Evolutionary conservation across 345 rosid genomes (phyloP), one percentile per base, ranked within the genome.

Genomic region (Psidium guajava): DNA sequence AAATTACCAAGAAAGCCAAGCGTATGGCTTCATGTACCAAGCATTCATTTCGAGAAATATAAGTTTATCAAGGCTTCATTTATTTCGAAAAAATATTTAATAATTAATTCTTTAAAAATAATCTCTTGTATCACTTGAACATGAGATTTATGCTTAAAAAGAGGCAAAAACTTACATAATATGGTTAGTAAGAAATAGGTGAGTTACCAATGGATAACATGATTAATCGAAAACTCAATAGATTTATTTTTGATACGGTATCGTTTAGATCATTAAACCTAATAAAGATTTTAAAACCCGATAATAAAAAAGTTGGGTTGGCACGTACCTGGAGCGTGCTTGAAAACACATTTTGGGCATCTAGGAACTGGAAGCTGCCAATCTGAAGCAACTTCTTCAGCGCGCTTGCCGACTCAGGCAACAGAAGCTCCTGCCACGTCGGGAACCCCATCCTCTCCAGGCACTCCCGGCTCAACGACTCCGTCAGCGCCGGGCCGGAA

Each of bases 401-500:
- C 11, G 86, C 92, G 12, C 80, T 21, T 11, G n/a, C 55, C 2
- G 89, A 54, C 1, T 77, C 64, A 49, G 95, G 95, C 54, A 93
- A 54, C 91, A 93, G 84, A 56, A 21, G 83, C 5, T 89, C 88
- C 13, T 82, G 6, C 92, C 90, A 92, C n/a, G 80, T 64, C 6
- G 82, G 16, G 64, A 88, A 86, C 64, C 92, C 91, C 8, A 89
- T 40, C 59, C 89, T 86, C 57, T 82, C 24, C 0, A 87, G 81
- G 28, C 50, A 27, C 14, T 52, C 89, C 2, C 74, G 47, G 44
- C 55, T 83, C 11, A 90, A 64, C 13, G 93, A 88, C 56, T 92
- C 90, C 0, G 94, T 93, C 82, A 91, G 22, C 24, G 83, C 90
- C 87, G 88, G 77, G 27, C 86, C 90, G 11, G 89, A 83, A 82